A percentile compares a stretch with the other conserved stretches of the same genome.
Conservation (phyloP, 331 rosid species). For the Prunus yedoensis region DNA sequence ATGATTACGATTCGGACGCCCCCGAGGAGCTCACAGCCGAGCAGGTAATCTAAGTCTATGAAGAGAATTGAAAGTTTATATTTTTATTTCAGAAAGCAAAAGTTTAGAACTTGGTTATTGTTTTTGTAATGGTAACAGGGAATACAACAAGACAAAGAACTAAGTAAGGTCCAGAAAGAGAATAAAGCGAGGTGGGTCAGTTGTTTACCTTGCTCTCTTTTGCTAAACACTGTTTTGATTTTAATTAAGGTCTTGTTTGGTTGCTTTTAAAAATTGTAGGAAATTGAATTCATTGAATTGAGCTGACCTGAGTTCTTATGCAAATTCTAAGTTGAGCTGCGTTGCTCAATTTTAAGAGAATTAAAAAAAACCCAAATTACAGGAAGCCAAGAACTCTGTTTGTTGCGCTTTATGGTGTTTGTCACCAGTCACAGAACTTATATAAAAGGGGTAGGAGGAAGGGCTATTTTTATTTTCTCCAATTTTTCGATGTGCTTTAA, state of each 20-base stretch:
- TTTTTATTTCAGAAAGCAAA: neutral
- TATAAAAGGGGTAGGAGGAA: neutral
- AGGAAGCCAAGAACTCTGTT: neutral
- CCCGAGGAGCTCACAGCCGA: slow-evolving; percentile 86
- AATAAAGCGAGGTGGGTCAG: slow-evolving; percentile 54
- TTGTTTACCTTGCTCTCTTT: neutral
- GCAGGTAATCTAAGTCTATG: slow-evolving; percentile 49
- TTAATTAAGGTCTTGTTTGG: neutral
- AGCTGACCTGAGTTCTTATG: slow-evolving; percentile 1
- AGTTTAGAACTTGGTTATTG: neutral
- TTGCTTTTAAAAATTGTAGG: neutral
- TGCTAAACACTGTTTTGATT: neutral
- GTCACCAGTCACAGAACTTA: neutral
- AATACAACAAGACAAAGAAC: slow-evolving; percentile 49
- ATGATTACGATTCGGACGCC: slow-evolving; percentile 60
- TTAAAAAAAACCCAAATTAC: neutral
- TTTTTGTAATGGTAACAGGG: slow-evolving; percentile 52
- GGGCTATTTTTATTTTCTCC: neutral
- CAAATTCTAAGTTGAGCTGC: neutral
- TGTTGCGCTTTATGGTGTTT: neutral
- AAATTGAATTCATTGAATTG: neutral
- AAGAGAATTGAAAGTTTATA: neutral
- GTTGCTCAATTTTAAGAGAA: neutral
- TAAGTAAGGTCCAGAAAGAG: slow-evolving; percentile 50
- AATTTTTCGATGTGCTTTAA: neutral